Evolutionary conservation across 164 flowering plant genomes (phyloP).

Genomic region (Dillenia suffruticosa): DNA sequence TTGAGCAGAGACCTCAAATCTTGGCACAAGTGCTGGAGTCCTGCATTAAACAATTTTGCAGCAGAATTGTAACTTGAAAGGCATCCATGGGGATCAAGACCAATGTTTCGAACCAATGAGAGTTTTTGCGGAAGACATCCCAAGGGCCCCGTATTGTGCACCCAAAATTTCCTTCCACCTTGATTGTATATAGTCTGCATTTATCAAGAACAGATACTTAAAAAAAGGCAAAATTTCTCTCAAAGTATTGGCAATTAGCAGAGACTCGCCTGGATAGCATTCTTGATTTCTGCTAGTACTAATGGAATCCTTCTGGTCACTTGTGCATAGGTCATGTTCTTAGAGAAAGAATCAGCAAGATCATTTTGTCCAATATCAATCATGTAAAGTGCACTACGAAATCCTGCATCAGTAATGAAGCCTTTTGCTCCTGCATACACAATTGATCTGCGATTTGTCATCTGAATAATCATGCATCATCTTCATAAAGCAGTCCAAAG

Average conservation of each 20-base stretch:
- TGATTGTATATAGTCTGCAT: constrained; percentile 38
- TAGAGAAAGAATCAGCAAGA: constrained; percentile 52
- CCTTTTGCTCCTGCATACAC: constrained; percentile 20
- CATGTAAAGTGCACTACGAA: constrained; percentile 56
- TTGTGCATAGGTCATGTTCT: constrained; percentile 37
- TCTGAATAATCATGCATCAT: neutral
- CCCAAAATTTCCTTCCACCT: constrained; percentile 75
- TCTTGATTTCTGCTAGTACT: constrained; percentile 42
- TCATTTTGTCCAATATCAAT: constrained; percentile 76
- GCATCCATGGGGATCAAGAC: constrained; percentile 49
- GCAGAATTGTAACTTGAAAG: constrained; percentile 42
- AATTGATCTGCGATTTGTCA: too few relatives aligned
- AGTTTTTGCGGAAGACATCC: constrained; percentile 74
- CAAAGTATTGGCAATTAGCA: neutral
- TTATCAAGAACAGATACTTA: neutral
- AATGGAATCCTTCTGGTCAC: constrained; percentile 49
- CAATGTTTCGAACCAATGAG: constrained; percentile 20
- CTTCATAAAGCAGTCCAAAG: neutral
- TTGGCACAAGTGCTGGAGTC: constrained; percentile 22
- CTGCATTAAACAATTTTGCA: constrained; percentile 47
- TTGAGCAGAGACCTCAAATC: constrained; percentile 13
- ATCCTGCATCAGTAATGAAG: constrained; percentile 32
- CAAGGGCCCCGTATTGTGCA: constrained; percentile 76
- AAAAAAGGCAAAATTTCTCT: neutral
- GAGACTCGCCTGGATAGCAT: constrained; percentile 44